Base-by-base conservation (phyloP, 228 moss, liverwort and hornwort species). In the Sphagnum magellanicum region DNA sequence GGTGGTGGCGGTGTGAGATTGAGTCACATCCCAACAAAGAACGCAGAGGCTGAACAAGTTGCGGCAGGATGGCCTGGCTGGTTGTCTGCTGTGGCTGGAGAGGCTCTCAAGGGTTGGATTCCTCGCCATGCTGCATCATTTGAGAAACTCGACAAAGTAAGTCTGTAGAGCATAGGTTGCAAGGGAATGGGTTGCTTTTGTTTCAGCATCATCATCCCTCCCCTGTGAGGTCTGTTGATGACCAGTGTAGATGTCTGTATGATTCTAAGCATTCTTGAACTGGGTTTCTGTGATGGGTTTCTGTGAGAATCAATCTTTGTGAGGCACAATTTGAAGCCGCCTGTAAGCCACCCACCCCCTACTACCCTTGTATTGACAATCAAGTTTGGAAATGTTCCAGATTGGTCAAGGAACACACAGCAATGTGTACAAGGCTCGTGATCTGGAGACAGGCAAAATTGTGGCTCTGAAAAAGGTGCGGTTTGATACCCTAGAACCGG, bases 331-430 rank as follows among this genome's bases (percentile, higher is more conserved):
- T 32, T 32, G 32, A 32, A 32, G 32, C 32, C 3, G 32, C 32
- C 32, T 32, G 32, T 2, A 32, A 32, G 32, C 32, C 32, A 32
- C 32, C 32, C 3, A 32, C 32, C 32, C 32, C 32, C 32, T 32
- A 32, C 32, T 32, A 13, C 51, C 47, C 47, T 32, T 2, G 32
- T 32, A 32, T 32, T 32, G 32, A 32, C 32, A 32, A 32, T 32
- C 32, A 32, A 32, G 32, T 32, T 73, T 7, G 48, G 49, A 55
- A 49, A 14, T 10, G 17, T 64, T 14, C 12, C 81, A 85, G 84
- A 85, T 85, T 81, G 84, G 84, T 16, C 84, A 85, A 69, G 84
- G 84, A 51, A 85, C 84, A 9, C 81, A 85, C 65, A 85, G 84
- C 66, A 85, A 85, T 70, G 84, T 85, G n/a, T 85, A 85, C 74